Base-by-base conservation (phyloP, 257 asterid species). In the Fraxinus cuspidata region DNA sequence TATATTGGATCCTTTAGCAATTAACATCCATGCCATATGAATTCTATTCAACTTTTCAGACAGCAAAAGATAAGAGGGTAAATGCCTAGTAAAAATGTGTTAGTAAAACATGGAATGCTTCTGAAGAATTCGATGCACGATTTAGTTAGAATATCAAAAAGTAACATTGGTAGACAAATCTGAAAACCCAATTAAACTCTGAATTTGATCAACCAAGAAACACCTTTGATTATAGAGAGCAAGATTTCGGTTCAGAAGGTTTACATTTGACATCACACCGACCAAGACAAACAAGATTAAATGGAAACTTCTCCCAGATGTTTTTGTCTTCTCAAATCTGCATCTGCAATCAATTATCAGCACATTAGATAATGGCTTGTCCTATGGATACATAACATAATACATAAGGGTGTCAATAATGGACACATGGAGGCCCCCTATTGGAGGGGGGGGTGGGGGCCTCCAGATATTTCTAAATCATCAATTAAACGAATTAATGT, bases 211-310 rank as follows among this genome's bases (percentile, higher is more conserved):
- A 27, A 25, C 32, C 69, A 63, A 23, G 6, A 60, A 60, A 10
- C 32, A 3, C 69, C 19, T 63, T 63, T 63, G 32, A 10, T 11
- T 11, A 10, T 27, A 27, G 34, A 25, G 32, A 63, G 27, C 5
- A 23, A 63, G 68, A 63, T 63, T 63, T 63, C 68, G 25, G 69
- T 10, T 23, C 18, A 63, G 69, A 63, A 63, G 69, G 69, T 25
- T 63, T 11, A 11, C 35, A 11, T 13, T 63, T 27, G 35, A 25
- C 69, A 27, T 10, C 19, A 63, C 69, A 25, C 8, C 1, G 19
- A 63, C 69, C 15, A 25, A 25, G 10, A n/a, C 32, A 23, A 60
- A 23, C 68, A 60, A 12, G 16, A 10, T 2, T 10, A 25, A 63
- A 11, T 3, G 19, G 69, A 27, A 63, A 27, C 9, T 42, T 42